phyloP scores from a whole-genome alignment of 2,329 filamentous ascomycete species.

The Fusarium pseudocircinatum region DNA sequence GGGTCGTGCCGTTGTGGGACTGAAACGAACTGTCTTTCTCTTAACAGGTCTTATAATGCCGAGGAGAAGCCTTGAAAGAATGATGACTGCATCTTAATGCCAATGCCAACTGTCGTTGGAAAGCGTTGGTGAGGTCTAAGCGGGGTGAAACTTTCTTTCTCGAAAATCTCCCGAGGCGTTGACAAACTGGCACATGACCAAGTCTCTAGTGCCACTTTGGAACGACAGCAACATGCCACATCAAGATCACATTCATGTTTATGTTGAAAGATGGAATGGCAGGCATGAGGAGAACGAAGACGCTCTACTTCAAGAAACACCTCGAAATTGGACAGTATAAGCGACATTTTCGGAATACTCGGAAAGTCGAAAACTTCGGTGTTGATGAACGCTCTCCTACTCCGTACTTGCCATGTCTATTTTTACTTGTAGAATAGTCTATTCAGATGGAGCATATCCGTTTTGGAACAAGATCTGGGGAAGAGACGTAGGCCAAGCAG shows the following conservation, averaged over 20 bases:
- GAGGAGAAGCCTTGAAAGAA: background rate
- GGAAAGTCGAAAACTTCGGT: background rate
- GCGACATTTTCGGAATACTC: background rate
- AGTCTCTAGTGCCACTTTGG: background rate
- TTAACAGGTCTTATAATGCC: background rate
- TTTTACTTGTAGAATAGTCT: background rate
- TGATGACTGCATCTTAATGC: background rate
- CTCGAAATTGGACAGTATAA: background rate
- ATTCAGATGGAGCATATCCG: background rate
- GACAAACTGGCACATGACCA: background rate
- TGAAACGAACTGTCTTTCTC: background rate
- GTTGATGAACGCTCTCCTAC: background rate
- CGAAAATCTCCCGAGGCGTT: background rate
- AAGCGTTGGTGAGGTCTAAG: background rate
- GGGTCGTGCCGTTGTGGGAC: background rate
- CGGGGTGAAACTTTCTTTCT: background rate
- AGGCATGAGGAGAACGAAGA: too few species aligned
- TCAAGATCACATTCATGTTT: background rate
- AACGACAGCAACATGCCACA: background rate
- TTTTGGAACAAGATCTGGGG: constrained; percentile 1
- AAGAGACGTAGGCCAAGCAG: background rate
- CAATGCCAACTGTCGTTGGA: background rate
- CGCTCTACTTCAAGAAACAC: background rate
- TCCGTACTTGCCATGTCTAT: background rate
- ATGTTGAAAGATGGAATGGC: background rate